Conservation (phyloP, 352 stramenopile species). For the Globisporangium radiosum region DNA sequence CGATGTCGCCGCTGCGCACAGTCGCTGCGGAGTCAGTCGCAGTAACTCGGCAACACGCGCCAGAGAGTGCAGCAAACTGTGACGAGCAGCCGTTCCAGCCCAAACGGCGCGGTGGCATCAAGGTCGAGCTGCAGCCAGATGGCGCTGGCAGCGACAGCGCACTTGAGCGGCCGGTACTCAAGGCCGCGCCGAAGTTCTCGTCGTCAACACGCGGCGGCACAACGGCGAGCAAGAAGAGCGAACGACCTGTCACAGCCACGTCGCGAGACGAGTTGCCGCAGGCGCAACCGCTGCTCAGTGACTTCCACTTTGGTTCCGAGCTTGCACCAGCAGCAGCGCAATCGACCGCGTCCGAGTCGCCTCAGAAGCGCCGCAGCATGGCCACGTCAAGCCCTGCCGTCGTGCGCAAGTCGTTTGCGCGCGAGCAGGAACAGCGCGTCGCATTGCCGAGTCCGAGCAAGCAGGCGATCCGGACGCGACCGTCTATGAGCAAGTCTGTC, state of each 20-base stretch:
- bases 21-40: neutral
- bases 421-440: constrained; percentile 17
- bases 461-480: constrained; percentile 3
- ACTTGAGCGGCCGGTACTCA: constrained; percentile 4
- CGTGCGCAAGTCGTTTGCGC: constrained; percentile 18
- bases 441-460: constrained; percentile 12
- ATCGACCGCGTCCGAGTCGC: constrained; percentile 3
- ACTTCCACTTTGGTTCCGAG: constrained; percentile 33
- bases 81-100: constrained; percentile 1
- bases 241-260: neutral
- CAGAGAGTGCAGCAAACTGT: neutral
- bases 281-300: constrained; percentile 23
- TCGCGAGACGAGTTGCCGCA: neutral
- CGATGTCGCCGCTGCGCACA: too few species aligned
- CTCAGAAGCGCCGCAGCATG: constrained; percentile 18
- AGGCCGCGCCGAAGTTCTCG: constrained; percentile 8
- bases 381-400: neutral
- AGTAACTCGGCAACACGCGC: neutral
- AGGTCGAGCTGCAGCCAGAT: constrained; percentile 8
- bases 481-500: neutral
- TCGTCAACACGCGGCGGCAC: neutral
- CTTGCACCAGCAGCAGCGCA: neutral
- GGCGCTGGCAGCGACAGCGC: neutral
- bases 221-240: constrained; percentile 2
- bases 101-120: constrained; percentile 13